Evolutionary conservation across 192 early-diverging fungal genomes (phyloP).

Genomic region (Coemansia sp.): DNA sequence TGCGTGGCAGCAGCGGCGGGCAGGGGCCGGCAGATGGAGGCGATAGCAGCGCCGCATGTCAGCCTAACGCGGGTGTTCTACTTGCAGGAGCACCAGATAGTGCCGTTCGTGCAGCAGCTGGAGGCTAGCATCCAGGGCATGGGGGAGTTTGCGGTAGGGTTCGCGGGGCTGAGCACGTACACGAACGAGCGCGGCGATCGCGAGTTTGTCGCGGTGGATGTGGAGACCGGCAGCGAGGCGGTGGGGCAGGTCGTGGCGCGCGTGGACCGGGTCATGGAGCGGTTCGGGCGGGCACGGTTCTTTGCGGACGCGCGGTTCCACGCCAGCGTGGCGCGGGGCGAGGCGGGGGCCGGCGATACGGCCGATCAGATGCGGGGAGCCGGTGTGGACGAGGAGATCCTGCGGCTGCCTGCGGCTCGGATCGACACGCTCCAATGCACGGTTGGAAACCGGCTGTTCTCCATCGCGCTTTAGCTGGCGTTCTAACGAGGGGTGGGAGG

Average conservation of each 20-base stretch:
- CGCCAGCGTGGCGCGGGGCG: slow-evolving; percentile 25
- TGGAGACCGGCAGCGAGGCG: slow-evolving; percentile 14
- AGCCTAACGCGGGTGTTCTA: slow-evolving; percentile 44
- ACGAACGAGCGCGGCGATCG: slow-evolving; percentile 26
- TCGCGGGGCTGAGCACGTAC: slow-evolving; percentile 14
- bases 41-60: slow-evolving; percentile 22
- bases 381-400: slow-evolving; percentile 30
- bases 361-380: slow-evolving; percentile 18
- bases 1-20: slow-evolving; percentile 1
- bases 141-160: slow-evolving; percentile 16
- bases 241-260: slow-evolving; percentile 10
- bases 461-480: slow-evolving; percentile 24
- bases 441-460: slow-evolving; percentile 28
- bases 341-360: neutral
- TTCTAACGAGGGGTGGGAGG: too few species aligned
- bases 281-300: slow-evolving; percentile 29
- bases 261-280: slow-evolving; percentile 34
- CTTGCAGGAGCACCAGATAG: slow-evolving; percentile 41
- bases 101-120: slow-evolving; percentile 19
- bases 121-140: slow-evolving; percentile 1
- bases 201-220: slow-evolving; percentile 32
- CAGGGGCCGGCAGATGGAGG: neutral
- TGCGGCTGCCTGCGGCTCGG: slow-evolving; percentile 25
- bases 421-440: slow-evolving; percentile 31
- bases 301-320: slow-evolving; percentile 39